A percentile compares a stretch with the other conserved stretches of the same genome.
These are phyloP conservation scores for Marasmius fiardii DNA, from an alignment of 1,284 basidiomycete genomes.

Conservation along the genomic window DNA sequence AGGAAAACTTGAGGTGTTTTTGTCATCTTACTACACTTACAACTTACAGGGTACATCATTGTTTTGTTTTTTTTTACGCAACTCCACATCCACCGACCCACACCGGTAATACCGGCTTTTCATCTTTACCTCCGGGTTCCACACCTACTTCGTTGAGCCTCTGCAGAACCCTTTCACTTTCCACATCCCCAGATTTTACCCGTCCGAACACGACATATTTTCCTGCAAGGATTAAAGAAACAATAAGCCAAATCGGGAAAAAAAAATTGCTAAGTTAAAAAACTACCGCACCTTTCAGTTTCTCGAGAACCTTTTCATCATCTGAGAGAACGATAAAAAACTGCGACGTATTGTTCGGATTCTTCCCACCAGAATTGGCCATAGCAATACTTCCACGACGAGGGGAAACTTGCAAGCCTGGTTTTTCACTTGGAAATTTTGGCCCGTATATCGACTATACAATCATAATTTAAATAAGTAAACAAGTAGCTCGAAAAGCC, in stretches of 20 bases:
- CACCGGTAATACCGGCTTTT: slow-evolving; percentile 33
- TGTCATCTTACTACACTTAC: neutral
- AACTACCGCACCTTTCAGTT: slow-evolving; percentile 26
- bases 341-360: slow-evolving; percentile 38
- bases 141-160: slow-evolving; percentile 32
- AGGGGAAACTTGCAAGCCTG: slow-evolving; percentile 37
- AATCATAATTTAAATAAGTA: no score
- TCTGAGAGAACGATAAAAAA: slow-evolving; percentile 47
- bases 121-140: slow-evolving; percentile 24
- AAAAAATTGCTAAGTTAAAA: neutral
- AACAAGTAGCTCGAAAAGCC: neutral
- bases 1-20: no score
- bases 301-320: slow-evolving; percentile 35
- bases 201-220: slow-evolving; percentile 47
- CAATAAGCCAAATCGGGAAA: neutral
- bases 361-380: slow-evolving; percentile 45
- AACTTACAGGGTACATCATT: neutral
- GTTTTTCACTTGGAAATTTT: slow-evolving; percentile 48
- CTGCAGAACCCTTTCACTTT: slow-evolving; percentile 29
- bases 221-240: slow-evolving; percentile 21
- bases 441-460: slow-evolving; percentile 44
- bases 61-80: neutral
- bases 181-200: slow-evolving; percentile 25
- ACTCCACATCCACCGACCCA: slow-evolving; percentile 43
- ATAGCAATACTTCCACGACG: slow-evolving; percentile 42